Evolutionary conservation across 352 stramenopile genomes (phyloP).

Genomic region (Phytophthora brassicae): DNA sequence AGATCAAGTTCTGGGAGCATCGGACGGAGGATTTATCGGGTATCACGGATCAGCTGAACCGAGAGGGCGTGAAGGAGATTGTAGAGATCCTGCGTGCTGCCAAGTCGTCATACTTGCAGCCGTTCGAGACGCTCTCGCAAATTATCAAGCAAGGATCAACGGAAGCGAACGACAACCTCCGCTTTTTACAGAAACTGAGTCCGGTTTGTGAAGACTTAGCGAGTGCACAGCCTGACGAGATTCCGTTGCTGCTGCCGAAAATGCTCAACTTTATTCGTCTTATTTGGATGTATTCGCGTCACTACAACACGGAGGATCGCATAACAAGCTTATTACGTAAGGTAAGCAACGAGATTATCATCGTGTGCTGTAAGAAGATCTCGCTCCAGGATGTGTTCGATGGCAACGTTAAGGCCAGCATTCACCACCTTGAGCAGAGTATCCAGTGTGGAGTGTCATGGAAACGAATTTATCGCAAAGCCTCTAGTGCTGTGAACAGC

Average conservation of each 20-base stretch:
- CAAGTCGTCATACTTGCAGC: slow-evolving; percentile 93
- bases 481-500: slow-evolving; percentile 60
- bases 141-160: slow-evolving; percentile 92
- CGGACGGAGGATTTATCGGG: slow-evolving; percentile 91
- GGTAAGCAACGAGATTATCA: slow-evolving; percentile 95
- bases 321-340: slow-evolving; percentile 93
- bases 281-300: slow-evolving; percentile 92
- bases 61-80: slow-evolving; percentile 89
- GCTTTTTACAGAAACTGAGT: slow-evolving; percentile 92
- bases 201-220: slow-evolving; percentile 90
- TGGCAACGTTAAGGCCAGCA: slow-evolving; percentile 90
- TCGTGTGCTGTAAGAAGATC: slow-evolving; percentile 89
- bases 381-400: slow-evolving; percentile 91
- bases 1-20: slow-evolving; percentile 96
- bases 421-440: slow-evolving; percentile 89
- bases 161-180: slow-evolving; percentile 94
- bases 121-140: slow-evolving; percentile 91
- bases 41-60: slow-evolving; percentile 93
- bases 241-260: slow-evolving; percentile 90
- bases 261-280: slow-evolving; percentile 93
- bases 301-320: slow-evolving; percentile 95
- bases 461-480: slow-evolving; percentile 89
- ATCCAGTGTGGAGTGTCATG: slow-evolving; percentile 92
- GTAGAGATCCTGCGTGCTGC: slow-evolving; percentile 83
- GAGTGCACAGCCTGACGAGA: slow-evolving; percentile 82